Base-by-base conservation (phyloP, 352 stramenopile species). In the Pythium myriotylum region DNA sequence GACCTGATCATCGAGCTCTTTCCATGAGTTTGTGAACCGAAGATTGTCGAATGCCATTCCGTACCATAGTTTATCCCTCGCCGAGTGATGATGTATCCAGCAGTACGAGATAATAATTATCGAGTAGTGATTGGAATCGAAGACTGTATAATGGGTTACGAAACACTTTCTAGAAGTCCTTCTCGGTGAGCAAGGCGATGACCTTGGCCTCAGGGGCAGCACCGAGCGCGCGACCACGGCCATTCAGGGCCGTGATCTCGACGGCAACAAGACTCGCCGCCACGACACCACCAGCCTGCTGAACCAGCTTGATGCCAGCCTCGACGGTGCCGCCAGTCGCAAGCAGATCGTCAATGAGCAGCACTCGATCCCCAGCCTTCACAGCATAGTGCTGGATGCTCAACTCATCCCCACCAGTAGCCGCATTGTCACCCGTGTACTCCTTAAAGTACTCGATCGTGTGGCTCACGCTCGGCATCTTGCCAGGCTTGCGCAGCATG, bases 281-380 rank as follows among this genome's bases (percentile, higher is more conserved):
- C 23, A 98, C 88, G 27, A 71, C 83, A 26, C 86, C 92, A 24
- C 86, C 89, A n/a, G 82, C 79, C 59, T 89, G 79, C 67, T 96
- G 88, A 55, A 97, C 84, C 35, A 97, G 81, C 37, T 90, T 86
- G 46, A 97, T 82, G 17, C 82, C 88, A 16, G 91, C 91, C 53
- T 90, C 77, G 23, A 98, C 84, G 0, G 96, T 99, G 62, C 96
- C 96, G 53, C 97, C 97, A 4, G 96, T 99, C 19, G 97, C 97
- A 19, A 99, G 85, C 56, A 99, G 77, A 72, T 99, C 97, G 72
- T 99, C 97, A 64, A 99, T 92, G 39, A 99, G 89, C 52, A 99
- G 80, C 29, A 99, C 96, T 49, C 89, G 78, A 63, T 96, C 75
- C 29, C 91, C 89, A 42, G 76, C 65, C 22, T 78, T 69, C 23